Conservation (phyloP, 2,329 filamentous ascomycete genomes). For the Fusarium pseudocircinatum region DNA sequence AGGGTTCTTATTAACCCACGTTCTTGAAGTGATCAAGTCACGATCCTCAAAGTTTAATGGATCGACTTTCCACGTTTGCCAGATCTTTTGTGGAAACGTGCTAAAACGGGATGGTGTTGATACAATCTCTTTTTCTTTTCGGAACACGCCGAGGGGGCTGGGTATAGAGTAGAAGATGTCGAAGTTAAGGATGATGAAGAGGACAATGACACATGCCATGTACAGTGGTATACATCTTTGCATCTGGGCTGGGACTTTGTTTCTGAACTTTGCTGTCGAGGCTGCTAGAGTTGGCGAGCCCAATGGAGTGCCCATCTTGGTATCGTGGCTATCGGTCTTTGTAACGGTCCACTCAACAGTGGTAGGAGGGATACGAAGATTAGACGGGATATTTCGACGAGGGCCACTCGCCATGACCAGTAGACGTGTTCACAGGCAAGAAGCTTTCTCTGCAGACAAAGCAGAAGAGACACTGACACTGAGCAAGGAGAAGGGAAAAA, state of each 20-base stretch:
- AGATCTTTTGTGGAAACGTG: constrained; percentile 73
- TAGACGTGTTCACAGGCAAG: not conserved
- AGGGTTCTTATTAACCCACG: constrained; percentile 74
- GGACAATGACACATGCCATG: constrained; percentile 53
- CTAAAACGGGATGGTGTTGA: constrained; percentile 34
- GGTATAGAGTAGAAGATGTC: constrained; percentile 50
- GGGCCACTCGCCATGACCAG: constrained; percentile 40
- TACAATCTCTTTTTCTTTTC: constrained; percentile 15
- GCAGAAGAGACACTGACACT: not conserved
- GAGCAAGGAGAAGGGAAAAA: not conserved
- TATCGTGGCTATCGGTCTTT: constrained; percentile 13
- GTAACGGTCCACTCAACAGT: constrained; percentile 21
- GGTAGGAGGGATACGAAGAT: constrained; percentile 34
- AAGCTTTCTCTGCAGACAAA: not conserved
- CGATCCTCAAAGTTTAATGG: constrained; percentile 72
- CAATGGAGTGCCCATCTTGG: constrained; percentile 46
- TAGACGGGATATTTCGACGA: constrained; percentile 33
- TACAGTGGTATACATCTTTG: constrained; percentile 59
- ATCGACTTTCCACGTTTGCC: constrained; percentile 80
- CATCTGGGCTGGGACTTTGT: constrained; percentile 57
- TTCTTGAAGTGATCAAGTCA: constrained; percentile 67
- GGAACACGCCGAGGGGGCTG: constrained; percentile 31
- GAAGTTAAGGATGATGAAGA: constrained; percentile 59
- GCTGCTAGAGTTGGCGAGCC: constrained; percentile 51
- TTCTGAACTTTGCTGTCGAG: constrained; percentile 49